phyloP scores from a whole-genome alignment of 148 eudicot species.

The Silene latifolia region DNA sequence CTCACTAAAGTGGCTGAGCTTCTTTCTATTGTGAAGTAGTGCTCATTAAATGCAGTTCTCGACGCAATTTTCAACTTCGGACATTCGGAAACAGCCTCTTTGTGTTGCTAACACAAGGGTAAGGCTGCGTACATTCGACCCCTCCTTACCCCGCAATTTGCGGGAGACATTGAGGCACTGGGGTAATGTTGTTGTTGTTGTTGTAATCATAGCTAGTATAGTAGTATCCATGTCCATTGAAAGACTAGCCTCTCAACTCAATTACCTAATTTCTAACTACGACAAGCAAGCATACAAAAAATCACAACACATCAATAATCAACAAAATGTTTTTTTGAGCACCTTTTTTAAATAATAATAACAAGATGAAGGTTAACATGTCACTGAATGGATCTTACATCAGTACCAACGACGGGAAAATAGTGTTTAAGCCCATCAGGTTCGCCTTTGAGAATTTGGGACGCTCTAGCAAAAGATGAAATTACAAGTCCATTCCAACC shows the following conservation, averaged over 20 bases:
- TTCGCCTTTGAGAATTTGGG: conserved; percentile 70
- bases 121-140: too few species aligned
- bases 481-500: conserved; percentile 95
- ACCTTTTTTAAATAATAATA: neutral
- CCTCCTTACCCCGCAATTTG: too few species aligned
- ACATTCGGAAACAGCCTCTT: too few species aligned
- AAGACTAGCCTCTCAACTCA: neutral
- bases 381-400: conserved; percentile 49
- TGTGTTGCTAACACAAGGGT: too few species aligned
- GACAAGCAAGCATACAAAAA: neutral
- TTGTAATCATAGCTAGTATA: neutral
- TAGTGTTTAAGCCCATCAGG: conserved; percentile 51
- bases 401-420: conserved; percentile 68
- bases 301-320: neutral
- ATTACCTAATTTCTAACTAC: neutral
- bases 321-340: too few species aligned
- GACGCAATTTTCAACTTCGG: too few species aligned
- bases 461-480: conserved; percentile 90
- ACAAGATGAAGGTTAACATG: neutral
- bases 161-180: too few species aligned
- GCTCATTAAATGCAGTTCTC: too few species aligned
- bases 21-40: too few species aligned
- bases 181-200: too few species aligned
- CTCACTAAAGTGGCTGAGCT: too few species aligned
- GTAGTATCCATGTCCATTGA: too few species aligned